phyloP scores from a whole-genome alignment of 2,329 filamentous ascomycete species.

The Ceratocystis diversiconidia region DNA sequence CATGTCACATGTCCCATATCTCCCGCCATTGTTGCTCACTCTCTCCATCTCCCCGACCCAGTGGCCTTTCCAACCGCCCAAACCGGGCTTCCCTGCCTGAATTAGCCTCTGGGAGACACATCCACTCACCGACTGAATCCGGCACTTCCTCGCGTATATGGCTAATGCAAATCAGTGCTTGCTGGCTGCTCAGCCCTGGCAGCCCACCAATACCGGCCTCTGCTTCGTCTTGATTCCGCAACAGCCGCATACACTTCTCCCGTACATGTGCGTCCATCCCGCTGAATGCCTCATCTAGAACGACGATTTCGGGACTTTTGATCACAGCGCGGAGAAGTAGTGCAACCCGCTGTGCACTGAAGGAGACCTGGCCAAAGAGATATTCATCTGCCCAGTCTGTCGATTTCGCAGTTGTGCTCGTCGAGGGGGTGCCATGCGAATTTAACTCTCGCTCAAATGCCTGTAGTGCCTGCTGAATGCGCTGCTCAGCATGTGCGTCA shows the following conservation, averaged over 20 bases:
- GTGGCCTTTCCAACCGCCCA: constrained; percentile 47
- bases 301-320: constrained; percentile 66
- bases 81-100: constrained; percentile 46
- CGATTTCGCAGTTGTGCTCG: background rate
- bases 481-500: constrained; percentile 32
- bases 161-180: constrained; percentile 83
- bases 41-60: constrained; percentile 39
- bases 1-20: constrained; percentile 38
- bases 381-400: constrained; percentile 50
- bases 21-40: constrained; percentile 46
- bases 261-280: constrained; percentile 69
- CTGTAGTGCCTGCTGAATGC: constrained; percentile 53
- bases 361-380: constrained; percentile 60
- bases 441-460: constrained; percentile 74
- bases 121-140: constrained; percentile 65
- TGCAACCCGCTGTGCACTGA: constrained; percentile 69
- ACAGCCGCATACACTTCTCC: constrained; percentile 76
- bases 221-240: constrained; percentile 33
- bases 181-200: constrained; percentile 48
- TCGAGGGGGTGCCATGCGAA: constrained; percentile 28
- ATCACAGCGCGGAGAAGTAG: constrained; percentile 72
- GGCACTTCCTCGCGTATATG: constrained; percentile 87
- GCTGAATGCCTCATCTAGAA: constrained; percentile 78
- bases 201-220: constrained; percentile 31
- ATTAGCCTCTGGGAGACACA: constrained; percentile 68